These are phyloP conservation scores for Aspergillus baeticus DNA, from an alignment of 495 filamentous ascomycete species.

Conservation along the genomic window DNA sequence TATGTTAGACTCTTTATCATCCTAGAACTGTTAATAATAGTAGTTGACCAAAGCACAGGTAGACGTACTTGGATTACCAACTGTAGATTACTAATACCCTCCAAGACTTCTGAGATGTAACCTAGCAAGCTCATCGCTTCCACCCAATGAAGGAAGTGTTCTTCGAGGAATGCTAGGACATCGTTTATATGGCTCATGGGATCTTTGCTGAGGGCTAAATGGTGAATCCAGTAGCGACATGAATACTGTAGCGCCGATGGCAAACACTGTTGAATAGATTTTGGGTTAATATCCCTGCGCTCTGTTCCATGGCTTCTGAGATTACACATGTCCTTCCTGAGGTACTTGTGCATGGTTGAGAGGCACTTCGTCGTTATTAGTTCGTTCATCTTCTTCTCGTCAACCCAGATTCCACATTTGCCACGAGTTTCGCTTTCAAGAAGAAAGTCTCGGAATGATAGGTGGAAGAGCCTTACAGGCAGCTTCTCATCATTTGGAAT, in stretches of 20 bases:
- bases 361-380: slow-evolving; percentile 21
- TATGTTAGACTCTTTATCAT: slow-evolving; percentile 19
- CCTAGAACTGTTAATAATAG: slow-evolving; percentile 4
- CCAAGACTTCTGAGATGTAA: slow-evolving; percentile 25
- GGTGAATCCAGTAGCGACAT: slow-evolving; percentile 43
- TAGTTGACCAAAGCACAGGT: neutral
- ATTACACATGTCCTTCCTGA: slow-evolving; percentile 41
- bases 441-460: slow-evolving; percentile 32
- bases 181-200: slow-evolving; percentile 14
- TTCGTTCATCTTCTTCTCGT: slow-evolving; percentile 18
- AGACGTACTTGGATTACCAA: slow-evolving; percentile 9
- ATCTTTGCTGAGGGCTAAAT: slow-evolving; percentile 35
- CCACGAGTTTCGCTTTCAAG: slow-evolving; percentile 13
- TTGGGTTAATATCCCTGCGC: slow-evolving; percentile 19
- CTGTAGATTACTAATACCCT: neutral
- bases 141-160: slow-evolving; percentile 49
- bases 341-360: slow-evolving; percentile 23
- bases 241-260: slow-evolving; percentile 34
- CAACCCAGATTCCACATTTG: slow-evolving; percentile 26
- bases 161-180: slow-evolving; percentile 34
- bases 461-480: slow-evolving; percentile 19
- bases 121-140: slow-evolving; percentile 44
- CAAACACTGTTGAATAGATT: slow-evolving; percentile 22
- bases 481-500: slow-evolving; percentile 22
- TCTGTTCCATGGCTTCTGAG: slow-evolving; percentile 24